Percentiles rank a stretch among this genome's conserved stretches.
phyloP scores from a whole-genome alignment of 352 stramenopile genomes.

The Globisporangium irregulare region DNA sequence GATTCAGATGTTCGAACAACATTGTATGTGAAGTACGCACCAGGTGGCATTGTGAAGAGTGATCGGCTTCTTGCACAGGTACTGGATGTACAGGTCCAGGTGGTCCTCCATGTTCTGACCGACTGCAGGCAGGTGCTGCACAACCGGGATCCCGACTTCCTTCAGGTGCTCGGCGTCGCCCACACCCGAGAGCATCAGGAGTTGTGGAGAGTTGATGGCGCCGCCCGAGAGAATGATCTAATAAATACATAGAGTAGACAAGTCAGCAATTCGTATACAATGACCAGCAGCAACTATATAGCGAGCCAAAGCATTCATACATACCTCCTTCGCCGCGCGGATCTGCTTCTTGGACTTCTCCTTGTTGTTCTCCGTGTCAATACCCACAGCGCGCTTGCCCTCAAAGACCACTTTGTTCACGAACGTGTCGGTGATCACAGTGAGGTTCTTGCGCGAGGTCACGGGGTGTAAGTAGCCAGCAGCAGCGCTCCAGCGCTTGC shows the following conservation, averaged over 20 bases:
- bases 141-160: constrained; percentile 65
- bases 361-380: constrained; percentile 70
- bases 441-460: constrained; percentile 66
- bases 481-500: constrained; percentile 74
- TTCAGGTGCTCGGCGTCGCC: constrained; percentile 73
- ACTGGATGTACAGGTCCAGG: constrained; percentile 88
- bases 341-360: constrained; percentile 46
- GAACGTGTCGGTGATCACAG: constrained; percentile 76
- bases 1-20: not conserved
- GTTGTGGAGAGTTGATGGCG: constrained; percentile 86
- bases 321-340: constrained; percentile 65
- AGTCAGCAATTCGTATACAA: not conserved
- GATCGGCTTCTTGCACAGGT: constrained; percentile 85
- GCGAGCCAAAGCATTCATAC: not conserved
- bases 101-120: constrained; percentile 90
- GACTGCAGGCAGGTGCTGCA: constrained; percentile 76
- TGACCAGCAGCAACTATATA: not conserved
- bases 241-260: not conserved
- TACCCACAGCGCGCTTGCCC: constrained; percentile 68
- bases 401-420: constrained; percentile 86
- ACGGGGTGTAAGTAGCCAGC: constrained; percentile 75
- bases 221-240: constrained; percentile 81
- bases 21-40: not conserved
- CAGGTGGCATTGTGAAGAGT: constrained; percentile 89
- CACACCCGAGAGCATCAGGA: constrained; percentile 88